Evolutionary conservation across 176 grass and related monocot genomes (phyloP).

Genomic region (Phragmites australis): DNA sequence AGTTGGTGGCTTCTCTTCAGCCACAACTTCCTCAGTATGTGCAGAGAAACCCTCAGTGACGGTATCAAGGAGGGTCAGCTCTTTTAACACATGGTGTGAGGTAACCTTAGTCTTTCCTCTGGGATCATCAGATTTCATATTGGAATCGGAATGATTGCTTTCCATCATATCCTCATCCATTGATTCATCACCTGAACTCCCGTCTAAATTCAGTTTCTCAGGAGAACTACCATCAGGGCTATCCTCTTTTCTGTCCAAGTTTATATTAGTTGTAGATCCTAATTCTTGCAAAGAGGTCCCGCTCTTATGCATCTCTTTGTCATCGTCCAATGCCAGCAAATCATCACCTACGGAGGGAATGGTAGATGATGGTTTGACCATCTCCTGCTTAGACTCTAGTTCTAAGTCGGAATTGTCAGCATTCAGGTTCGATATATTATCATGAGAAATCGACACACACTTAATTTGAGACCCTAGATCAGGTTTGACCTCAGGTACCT

Average conservation of each 20-base stretch:
- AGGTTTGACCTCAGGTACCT: slow-evolving; percentile 67
- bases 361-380: slow-evolving; percentile 52
- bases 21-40: slow-evolving; percentile 41
- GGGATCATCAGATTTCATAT: slow-evolving; percentile 39
- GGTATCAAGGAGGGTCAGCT: slow-evolving; percentile 32
- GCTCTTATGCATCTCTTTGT: slow-evolving; percentile 48
- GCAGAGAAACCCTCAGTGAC: slow-evolving; percentile 13
- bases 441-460: slow-evolving; percentile 60
- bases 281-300: slow-evolving; percentile 47
- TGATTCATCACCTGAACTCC: slow-evolving; percentile 68
- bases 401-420: slow-evolving; percentile 76
- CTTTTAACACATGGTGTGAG: slow-evolving; percentile 40
- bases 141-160: slow-evolving; percentile 46
- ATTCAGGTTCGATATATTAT: slow-evolving; percentile 66
- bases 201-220: slow-evolving; percentile 72
- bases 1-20: slow-evolving; percentile 39
- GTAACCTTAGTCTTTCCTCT: slow-evolving; percentile 23
- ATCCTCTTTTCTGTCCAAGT: slow-evolving; percentile 49
- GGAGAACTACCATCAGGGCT: slow-evolving; percentile 42
- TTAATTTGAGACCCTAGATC: slow-evolving; percentile 64
- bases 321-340: slow-evolving; percentile 36
- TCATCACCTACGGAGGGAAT: slow-evolving; percentile 39
- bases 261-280: slow-evolving; percentile 36
- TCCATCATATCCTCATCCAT: slow-evolving; percentile 74
- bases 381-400: slow-evolving; percentile 69